A percentile compares a stretch with the other conserved stretches of the same genome.
Conservation (phyloP, 2,329 filamentous ascomycete species). For the Fusarium chuoi region DNA sequence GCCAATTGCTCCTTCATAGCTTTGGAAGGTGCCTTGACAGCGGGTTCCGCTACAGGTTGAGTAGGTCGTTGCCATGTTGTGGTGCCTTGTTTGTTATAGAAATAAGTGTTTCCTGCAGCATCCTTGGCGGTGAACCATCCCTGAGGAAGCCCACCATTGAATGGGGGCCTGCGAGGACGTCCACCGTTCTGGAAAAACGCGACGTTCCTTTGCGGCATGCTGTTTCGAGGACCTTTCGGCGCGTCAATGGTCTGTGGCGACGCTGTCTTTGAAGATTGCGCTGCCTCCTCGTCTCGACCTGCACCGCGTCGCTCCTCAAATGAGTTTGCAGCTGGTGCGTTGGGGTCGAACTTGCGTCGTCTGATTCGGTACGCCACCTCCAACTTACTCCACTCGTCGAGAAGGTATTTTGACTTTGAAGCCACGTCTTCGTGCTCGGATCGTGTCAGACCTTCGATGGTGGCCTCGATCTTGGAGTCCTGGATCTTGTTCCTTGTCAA, state of each 20-base stretch:
- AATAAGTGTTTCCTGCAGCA: conserved; percentile 79
- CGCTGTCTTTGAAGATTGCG: conserved; percentile 53
- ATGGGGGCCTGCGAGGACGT: conserved; percentile 65
- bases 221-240: conserved; percentile 70
- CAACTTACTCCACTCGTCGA: conserved; percentile 89
- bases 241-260: conserved; percentile 61
- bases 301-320: conserved; percentile 70
- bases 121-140: conserved; percentile 88
- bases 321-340: conserved; percentile 65
- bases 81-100: conserved; percentile 80
- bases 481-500: conserved; percentile 97
- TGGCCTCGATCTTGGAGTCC: conserved; percentile 92
- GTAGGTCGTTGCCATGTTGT: conserved; percentile 87
- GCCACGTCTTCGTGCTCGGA: conserved; percentile 81
- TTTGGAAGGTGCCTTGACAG: conserved; percentile 72
- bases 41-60: conserved; percentile 71
- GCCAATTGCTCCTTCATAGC: conserved; percentile 73
- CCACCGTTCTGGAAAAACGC: conserved; percentile 60
- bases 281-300: conserved; percentile 54
- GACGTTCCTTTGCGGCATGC: conserved; percentile 62
- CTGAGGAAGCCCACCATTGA: conserved; percentile 71
- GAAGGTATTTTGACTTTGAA: conserved; percentile 73
- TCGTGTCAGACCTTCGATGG: conserved; percentile 73
- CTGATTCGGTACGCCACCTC: conserved; percentile 94
- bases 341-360: conserved; percentile 84